Evolutionary conservation across 73 alveolate genomes (phyloP).

Genomic region (Stentor roeselii): DNA sequence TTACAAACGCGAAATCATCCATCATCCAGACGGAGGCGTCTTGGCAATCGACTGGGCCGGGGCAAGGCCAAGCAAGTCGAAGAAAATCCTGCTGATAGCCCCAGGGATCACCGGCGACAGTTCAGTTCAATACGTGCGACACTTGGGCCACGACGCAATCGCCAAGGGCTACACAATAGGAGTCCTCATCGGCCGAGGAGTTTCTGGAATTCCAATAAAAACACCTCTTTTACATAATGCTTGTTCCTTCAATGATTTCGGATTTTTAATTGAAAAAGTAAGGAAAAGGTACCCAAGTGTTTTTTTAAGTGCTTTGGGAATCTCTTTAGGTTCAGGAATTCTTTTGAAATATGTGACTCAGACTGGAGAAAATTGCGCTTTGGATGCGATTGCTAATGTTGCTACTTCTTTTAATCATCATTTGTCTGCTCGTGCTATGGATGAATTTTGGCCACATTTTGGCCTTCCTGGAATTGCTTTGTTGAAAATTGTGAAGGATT

Average conservation of each 20-base stretch:
- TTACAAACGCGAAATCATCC: conserved; percentile 1
- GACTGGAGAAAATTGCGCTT: background rate
- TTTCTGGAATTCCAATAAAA: background rate
- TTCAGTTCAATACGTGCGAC: conserved; percentile 6
- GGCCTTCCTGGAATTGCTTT: background rate
- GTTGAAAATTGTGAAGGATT: background rate
- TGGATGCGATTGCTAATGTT: conserved; percentile 19
- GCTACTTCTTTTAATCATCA: background rate
- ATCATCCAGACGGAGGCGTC: conserved; percentile 9
- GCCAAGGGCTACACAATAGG: conserved; percentile 13
- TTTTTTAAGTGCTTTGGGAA: conserved; percentile 4
- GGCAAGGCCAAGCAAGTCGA: background rate
- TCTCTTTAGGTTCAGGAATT: conserved; percentile 5
- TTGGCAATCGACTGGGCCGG: conserved; percentile 11
- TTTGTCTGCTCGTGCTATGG: background rate
- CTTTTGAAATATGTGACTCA: conserved; percentile 7
- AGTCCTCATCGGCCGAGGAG: conserved; percentile 16
- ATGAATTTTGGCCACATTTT: background rate
- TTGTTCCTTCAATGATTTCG: background rate
- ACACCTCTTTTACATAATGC: background rate
- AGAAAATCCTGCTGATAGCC: background rate
- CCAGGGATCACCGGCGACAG: conserved; percentile 20
- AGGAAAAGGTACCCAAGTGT: conserved; percentile 3
- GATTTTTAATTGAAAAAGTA: background rate
- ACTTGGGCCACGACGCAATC: conserved; percentile 14